phyloP scores from a whole-genome alignment of 495 filamentous ascomycete genomes.

The Xylaria cubensis region DNA sequence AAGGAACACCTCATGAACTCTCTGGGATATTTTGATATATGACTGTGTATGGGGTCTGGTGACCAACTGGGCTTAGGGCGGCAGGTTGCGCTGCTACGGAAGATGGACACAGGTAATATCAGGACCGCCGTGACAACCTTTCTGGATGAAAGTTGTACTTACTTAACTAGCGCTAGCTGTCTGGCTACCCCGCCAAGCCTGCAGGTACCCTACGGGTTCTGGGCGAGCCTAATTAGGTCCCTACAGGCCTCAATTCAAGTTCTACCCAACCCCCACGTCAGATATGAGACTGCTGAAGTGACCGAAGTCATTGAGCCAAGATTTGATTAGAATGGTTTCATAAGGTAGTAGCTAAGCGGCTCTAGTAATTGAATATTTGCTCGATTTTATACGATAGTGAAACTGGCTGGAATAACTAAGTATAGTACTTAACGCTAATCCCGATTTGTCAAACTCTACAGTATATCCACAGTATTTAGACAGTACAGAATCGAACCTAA shows the following conservation, averaged over 20 bases:
- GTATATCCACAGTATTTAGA: background rate
- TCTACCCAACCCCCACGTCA: too few species aligned
- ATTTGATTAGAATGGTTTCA: background rate
- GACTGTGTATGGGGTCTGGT: too few species aligned
- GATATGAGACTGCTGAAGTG: background rate
- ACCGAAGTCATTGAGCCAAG: background rate
- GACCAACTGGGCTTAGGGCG: background rate
- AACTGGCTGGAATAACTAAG: too few species aligned
- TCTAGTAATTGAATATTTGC: background rate
- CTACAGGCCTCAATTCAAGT: too few species aligned
- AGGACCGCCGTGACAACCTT: background rate
- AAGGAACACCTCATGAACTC: background rate
- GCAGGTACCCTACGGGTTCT: too few species aligned
- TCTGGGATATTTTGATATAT: too few species aligned
- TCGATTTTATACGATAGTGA: background rate
- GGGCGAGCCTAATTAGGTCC: too few species aligned
- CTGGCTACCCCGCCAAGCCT: too few species aligned
- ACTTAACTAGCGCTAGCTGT: too few species aligned
- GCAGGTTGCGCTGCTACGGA: conserved; percentile 10
- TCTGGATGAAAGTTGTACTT: too few species aligned
- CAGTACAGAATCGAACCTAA: background rate
- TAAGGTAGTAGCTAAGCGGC: background rate
- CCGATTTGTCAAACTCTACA: background rate
- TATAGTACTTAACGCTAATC: background rate
- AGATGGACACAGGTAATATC: conserved; percentile 7